Base-by-base conservation (phyloP, 1,284 basidiomycete species). In the Ceratobasidium sp. region DNA sequence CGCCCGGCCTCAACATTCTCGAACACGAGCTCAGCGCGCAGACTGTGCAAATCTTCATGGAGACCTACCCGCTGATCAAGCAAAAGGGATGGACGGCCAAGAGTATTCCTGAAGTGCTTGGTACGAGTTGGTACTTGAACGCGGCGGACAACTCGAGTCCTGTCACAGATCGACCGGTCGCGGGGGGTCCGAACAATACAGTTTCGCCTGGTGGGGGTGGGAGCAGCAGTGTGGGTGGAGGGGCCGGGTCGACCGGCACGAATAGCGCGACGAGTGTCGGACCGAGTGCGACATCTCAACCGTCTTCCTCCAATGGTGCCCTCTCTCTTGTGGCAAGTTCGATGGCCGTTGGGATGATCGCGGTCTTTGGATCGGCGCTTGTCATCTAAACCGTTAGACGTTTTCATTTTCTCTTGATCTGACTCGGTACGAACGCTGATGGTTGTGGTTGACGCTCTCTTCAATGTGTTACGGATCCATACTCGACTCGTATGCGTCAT, bases 11-110 rank as follows among this genome's bases (percentile, higher is more conserved):
- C 21, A 84, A 95, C 76, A 84, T 93, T 73, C 85, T 96, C 75
- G 91, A 95, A 81, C 94, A 96, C 80, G 94, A 95, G 80, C 81
- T 90, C n/a, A 85, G 83, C 21, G 81, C 86, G 58, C 77, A 83
- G 73, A 84, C 89, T 25, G 87, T 94, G 48, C 78, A 84, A 58
- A 86, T 86, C 7, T 96, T 94, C 82, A 89, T 91, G 14, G 81
- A 83, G 64, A 80, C 86, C 14, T 95, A 85, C 79, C 87, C 89
- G 3, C 74, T 86, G 53, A 87, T 94, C 78, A 81, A 83, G 70
- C 75, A 82, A 14, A 87, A 88, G 74, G 87, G 87, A 38, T 95
- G 93, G 93, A 84, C 84, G 56, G 81, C 85, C 48, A 78, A 81
- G 42, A 89, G 87, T 59, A 81, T 90, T 54, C 84, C 86, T 12